Evolutionary conservation across 805 yeast genomes (phyloP).

Genomic region (Dipodascopsis tothii): DNA sequence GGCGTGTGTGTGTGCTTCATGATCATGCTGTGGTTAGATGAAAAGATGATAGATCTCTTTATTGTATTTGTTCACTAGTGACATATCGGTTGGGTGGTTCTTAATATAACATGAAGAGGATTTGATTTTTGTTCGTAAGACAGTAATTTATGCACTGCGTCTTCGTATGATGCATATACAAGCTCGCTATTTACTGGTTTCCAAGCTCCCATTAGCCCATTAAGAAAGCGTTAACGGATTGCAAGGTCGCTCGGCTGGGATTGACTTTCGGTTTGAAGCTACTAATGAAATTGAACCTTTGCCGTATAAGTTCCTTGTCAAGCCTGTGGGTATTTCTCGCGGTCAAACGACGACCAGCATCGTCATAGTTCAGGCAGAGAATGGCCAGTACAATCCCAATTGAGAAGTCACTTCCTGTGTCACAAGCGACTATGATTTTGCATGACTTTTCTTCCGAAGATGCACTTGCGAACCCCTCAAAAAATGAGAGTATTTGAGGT

Average conservation of each 20-base stretch:
- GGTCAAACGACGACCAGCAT: constrained; percentile 35
- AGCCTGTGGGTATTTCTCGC: constrained; percentile 19
- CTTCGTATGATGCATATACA: too few species aligned
- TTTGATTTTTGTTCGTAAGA: too few species aligned
- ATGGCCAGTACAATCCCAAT: constrained; percentile 51
- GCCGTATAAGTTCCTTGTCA: constrained; percentile 48
- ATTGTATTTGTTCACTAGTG: too few species aligned
- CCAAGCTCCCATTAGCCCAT: constrained; percentile 34
- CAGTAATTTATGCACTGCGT: too few species aligned
- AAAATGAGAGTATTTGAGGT: constrained; percentile 36
- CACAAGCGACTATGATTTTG: too few species aligned
- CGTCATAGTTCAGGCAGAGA: constrained; percentile 41
- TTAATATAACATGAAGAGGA: background rate
- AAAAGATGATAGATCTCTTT: background rate
- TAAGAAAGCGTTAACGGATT: constrained; percentile 54
- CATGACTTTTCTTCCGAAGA: too few species aligned
- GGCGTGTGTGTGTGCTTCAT: background rate
- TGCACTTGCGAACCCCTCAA: constrained; percentile 23
- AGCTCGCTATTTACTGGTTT: too few species aligned
- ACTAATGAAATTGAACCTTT: constrained; percentile 48
- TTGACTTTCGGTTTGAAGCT: constrained; percentile 47
- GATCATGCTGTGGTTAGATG: background rate
- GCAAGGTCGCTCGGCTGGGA: constrained; percentile 72
- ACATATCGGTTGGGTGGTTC: background rate
- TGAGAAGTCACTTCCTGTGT: constrained; percentile 59